Base-by-base conservation (phyloP, 441 rosid genomes). In the Adansonia grandidieri region DNA sequence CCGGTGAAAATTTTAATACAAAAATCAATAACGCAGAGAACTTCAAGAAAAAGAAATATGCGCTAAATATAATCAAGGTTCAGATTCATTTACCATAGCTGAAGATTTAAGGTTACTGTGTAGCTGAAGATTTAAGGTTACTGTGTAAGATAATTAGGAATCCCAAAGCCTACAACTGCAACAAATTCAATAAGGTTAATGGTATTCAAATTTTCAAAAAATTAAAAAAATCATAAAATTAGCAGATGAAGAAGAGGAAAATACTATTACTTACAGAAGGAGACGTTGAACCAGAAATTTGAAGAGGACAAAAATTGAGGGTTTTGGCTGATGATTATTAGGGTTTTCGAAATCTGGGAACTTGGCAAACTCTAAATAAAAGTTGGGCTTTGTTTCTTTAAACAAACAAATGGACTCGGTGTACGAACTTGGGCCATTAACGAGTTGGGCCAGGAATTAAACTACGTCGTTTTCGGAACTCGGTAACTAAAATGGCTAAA, bases 81-180 rank as follows among this genome's bases (percentile, higher is more conserved):
- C 48, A 37, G 48, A 71, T n/a, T 53, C n/a, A 28, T 54, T 71
- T 73, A 73, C 76, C 76, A 73, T 73, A 57, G 51, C 66, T 11
- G 54, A 73, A 73, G 76, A n/a, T n/a, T n/a, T n/a, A n/a, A n/a
- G n/a, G n/a, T n/a, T n/a, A n/a, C n/a, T n/a, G n/a, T n/a, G n/a
- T n/a, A n/a, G n/a, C n/a, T n/a, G n/a, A n/a, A n/a, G n/a, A 73
- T 17, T 57, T 40, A 8, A 50, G 24, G 24, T 32, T 32, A 4
- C 62, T 7, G 61, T 14, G 9, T 44, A 51, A 9, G 75, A 40
- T 4, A 45, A 19, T 45, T 61, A 20, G n/a, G 57, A 42, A 60
- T 61, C 77, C 47, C 64, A 57, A n/a, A 53, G 47, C 45, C 62
- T 71, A 51, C 58, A 71, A 9, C 20, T 1, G 63, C 75, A 71